phyloP scores from a whole-genome alignment of 345 rosid genomes.

The Dipteronia sinensis region DNA sequence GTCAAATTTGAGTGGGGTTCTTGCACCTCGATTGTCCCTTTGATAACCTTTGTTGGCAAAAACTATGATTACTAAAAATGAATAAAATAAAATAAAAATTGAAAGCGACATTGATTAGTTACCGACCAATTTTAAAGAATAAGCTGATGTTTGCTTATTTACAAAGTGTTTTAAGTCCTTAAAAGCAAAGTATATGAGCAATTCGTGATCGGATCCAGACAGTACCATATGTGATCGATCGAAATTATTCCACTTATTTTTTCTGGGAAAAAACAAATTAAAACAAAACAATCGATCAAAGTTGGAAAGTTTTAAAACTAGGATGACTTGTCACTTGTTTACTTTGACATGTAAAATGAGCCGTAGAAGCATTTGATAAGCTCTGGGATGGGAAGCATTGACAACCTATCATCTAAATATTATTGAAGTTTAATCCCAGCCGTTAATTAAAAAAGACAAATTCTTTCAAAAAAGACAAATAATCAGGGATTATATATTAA shows the following conservation, averaged over 20 bases:
- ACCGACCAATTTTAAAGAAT: neutral
- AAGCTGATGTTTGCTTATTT: neutral
- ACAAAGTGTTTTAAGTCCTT: constrained; percentile 3
- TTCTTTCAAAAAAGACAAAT: neutral
- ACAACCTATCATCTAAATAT: constrained; percentile 6
- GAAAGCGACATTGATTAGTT: neutral
- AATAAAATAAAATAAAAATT: neutral
- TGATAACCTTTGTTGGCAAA: neutral
- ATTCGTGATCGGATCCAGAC: no score
- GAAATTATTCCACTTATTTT: neutral
- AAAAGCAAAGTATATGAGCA: constrained; percentile 12
- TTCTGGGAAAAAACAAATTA: neutral
- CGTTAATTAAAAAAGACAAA: neutral
- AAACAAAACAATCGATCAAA: neutral
- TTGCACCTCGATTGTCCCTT: neutral
- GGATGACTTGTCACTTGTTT: neutral
- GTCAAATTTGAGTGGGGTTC: no score
- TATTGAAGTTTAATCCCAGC: neutral
- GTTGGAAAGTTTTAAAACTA: neutral
- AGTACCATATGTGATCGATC: neutral
- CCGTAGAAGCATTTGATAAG: constrained; percentile 11
- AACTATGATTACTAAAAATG: neutral
- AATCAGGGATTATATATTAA: neutral
- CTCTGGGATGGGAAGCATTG: neutral
- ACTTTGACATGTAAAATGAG: neutral